Base-by-base conservation (phyloP, 2,329 filamentous ascomycete genomes). In the Rosellinia necatrix region DNA sequence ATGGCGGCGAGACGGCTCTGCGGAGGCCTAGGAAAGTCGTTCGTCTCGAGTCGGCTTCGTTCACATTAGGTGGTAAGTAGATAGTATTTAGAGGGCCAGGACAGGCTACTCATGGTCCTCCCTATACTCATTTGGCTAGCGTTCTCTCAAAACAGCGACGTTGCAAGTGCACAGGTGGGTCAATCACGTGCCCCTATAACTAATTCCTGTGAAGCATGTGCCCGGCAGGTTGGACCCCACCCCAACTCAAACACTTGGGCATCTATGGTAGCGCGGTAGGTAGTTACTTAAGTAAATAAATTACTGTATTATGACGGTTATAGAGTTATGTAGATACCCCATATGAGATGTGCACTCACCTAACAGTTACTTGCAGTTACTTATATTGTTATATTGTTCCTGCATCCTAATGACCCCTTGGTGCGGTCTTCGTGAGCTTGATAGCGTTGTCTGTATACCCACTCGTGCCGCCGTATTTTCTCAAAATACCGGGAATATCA, bases 381-480 rank as follows among this genome's bases (percentile, higher is more conserved):
- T n/a, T n/a, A n/a, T n/a, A n/a, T n/a, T n/a, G n/a, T n/a, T n/a
- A n/a, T n/a, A n/a, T n/a, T 22, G 29, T 10, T 54, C 17, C 37
- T 34, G 27, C 7, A 42, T 38, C n/a, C 63, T 52, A 79, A 59
- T 80, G 77, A 4, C 75, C 71, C 53, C 74, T 69, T 1, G 74
- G 71, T 4, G 65, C 67, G 1, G 66, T 69, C 52, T 84, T 83
- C 43, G 90, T 78, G 48, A 96, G 71, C 62, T 82, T 82, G 56
- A 77, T 74, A 6, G 89, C 82, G 61, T 81, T 84, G n/a, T 81
- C 80, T 58, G 79, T 71, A 70, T 84, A 87, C 0, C 82, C 82
- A 12, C 75, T 75, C 1, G 80, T 77, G n/a, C 82, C 82, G 10
- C 81, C 83, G 64, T 84, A 81, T 56, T 76, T 77, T 10, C 68